phyloP scores from a whole-genome alignment of 2,329 filamentous ascomycete genomes.

The Diaporthe sp. region DNA sequence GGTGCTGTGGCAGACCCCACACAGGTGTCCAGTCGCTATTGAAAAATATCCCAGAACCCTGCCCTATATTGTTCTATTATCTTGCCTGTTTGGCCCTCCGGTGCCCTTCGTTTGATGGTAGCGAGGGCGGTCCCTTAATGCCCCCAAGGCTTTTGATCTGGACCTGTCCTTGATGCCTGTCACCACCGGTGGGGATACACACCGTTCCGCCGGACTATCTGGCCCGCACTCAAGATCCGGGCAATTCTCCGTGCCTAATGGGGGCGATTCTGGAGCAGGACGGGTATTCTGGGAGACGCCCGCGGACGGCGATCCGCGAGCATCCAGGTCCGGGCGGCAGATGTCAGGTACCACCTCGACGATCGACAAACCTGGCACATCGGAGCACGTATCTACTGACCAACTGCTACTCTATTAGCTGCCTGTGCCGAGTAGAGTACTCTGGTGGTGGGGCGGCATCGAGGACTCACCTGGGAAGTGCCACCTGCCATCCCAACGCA shows the following conservation, averaged over 20 bases:
- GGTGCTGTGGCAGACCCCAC: conserved; percentile 11
- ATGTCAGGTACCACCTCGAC: not conserved
- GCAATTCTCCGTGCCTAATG: not conserved
- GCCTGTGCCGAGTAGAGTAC: not conserved
- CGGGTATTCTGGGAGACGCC: conserved; percentile 7
- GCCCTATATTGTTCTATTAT: conserved; percentile 11
- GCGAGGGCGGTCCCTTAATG: not conserved
- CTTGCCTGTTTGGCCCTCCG: conserved; percentile 7
- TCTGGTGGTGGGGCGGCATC: not conserved
- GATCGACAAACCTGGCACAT: not conserved
- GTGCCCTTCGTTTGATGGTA: not conserved
- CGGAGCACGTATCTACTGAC: not conserved
- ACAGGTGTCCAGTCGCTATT: not conserved
- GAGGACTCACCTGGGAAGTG: not conserved
- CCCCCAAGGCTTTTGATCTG: conserved; percentile 1
- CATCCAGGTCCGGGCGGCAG: conserved; percentile 4
- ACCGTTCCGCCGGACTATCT: conserved; percentile 9
- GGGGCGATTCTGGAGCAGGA: conserved; percentile 16
- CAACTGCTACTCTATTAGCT: not conserved
- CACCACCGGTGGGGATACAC: not conserved
- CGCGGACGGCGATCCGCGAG: conserved; percentile 6
- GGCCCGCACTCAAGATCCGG: conserved; percentile 11
- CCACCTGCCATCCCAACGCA: conserved; percentile 15
- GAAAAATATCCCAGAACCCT: conserved; percentile 9
- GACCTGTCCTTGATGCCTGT: conserved; percentile 14